These are phyloP conservation scores for Metschnikowia hibisci DNA, from an alignment of 805 yeast species.

Conservation along the genomic window DNA sequence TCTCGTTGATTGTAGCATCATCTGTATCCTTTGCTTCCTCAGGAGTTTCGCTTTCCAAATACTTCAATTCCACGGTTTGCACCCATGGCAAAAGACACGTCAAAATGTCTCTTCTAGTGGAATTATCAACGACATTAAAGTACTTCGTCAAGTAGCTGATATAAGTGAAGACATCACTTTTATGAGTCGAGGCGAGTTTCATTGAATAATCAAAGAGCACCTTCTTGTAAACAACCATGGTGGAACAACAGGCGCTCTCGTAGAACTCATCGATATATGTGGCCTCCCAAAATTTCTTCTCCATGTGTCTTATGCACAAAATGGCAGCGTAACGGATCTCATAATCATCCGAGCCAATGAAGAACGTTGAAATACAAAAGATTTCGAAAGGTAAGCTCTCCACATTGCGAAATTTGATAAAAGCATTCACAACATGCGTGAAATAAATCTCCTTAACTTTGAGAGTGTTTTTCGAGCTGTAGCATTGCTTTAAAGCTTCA, in stretches of 20 bases:
- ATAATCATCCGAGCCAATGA: conserved; percentile 68
- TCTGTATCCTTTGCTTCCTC: conserved; percentile 5
- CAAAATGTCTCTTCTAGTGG: conserved; percentile 70
- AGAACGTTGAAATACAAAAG: conserved; percentile 70
- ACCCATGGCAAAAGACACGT: conserved; percentile 89
- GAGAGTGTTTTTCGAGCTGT: conserved; percentile 47
- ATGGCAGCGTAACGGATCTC: conserved; percentile 72
- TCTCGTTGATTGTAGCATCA: not conserved
- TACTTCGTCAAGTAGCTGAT: conserved; percentile 71
- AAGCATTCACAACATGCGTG: conserved; percentile 61
- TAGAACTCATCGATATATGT: conserved; percentile 54
- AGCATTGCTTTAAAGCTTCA: conserved; percentile 71
- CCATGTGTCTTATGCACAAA: conserved; percentile 63
- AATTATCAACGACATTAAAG: conserved; percentile 53
- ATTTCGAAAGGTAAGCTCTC: conserved; percentile 54
- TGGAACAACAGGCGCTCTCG: conserved; percentile 68
- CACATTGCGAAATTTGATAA: conserved; percentile 22
- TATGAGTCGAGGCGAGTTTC: conserved; percentile 57
- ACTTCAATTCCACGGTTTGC: conserved; percentile 67
- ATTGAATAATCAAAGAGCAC: conserved; percentile 78
- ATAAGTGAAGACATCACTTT: conserved; percentile 58
- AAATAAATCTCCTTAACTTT: conserved; percentile 67
- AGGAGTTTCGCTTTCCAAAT: conserved; percentile 5
- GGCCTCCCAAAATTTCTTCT: conserved; percentile 43
- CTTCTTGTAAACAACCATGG: conserved; percentile 81